Conservation (phyloP, 352 stramenopile genomes). For the Phytopythium delawarense region DNA sequence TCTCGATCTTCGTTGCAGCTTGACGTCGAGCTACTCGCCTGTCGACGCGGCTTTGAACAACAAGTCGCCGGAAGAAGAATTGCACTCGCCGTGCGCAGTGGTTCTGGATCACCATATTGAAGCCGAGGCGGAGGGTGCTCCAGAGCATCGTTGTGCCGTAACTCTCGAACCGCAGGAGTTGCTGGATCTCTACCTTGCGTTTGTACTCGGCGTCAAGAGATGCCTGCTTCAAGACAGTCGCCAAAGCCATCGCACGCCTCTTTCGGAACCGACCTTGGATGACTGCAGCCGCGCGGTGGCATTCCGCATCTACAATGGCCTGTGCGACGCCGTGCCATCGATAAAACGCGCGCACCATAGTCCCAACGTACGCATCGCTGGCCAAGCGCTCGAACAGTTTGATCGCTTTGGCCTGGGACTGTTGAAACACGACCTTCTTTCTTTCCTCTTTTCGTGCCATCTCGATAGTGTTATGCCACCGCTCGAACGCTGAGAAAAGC, state of each 20-base stretch:
- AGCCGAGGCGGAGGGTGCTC: slow-evolving; percentile 46
- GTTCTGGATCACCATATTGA: slow-evolving; percentile 49
- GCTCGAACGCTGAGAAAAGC: slow-evolving; percentile 37
- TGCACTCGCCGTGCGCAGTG: slow-evolving; percentile 42
- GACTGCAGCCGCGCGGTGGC: slow-evolving; percentile 22
- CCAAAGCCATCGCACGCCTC: slow-evolving; percentile 27
- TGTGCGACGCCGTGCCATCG: slow-evolving; percentile 21
- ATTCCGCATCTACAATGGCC: slow-evolving; percentile 19
- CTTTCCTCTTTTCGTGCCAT: slow-evolving; percentile 14
- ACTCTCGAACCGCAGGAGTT: slow-evolving; percentile 51
- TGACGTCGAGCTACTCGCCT: slow-evolving; percentile 14
- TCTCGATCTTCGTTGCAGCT: slow-evolving; percentile 32
- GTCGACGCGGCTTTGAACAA: slow-evolving; percentile 23
- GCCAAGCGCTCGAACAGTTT: slow-evolving; percentile 51
- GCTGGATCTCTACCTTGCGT: slow-evolving; percentile 33
- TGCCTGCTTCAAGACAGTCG: slow-evolving; percentile 32
- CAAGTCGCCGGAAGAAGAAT: slow-evolving; percentile 40
- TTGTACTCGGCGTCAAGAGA: slow-evolving; percentile 37
- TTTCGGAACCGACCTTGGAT: slow-evolving; percentile 45
- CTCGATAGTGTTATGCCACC: slow-evolving; percentile 28
- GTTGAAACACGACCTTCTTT: slow-evolving; percentile 20
- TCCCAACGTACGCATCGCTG: slow-evolving; percentile 51
- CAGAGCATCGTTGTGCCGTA: slow-evolving; percentile 54
- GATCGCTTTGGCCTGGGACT: slow-evolving; percentile 32
- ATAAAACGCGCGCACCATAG: slow-evolving; percentile 27